Conservation (phyloP, 2,329 filamentous ascomycete species). For the Fusarium xylarioides region DNA sequence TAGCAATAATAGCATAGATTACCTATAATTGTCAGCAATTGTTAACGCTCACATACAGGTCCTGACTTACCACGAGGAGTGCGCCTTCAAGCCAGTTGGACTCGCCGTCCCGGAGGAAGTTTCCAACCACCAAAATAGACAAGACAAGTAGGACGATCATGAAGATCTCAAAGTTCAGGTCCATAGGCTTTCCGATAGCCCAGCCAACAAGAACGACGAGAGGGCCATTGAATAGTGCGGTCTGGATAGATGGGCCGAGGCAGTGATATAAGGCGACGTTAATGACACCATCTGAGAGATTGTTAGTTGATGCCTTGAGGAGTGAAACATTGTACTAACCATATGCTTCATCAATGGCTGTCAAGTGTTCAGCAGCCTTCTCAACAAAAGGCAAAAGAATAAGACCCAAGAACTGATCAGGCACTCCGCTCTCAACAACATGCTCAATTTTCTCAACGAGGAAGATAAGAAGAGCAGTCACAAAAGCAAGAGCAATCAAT, state of each 20-base stretch:
- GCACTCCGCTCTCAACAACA: constrained; percentile 49
- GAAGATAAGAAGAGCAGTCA: constrained; percentile 72
- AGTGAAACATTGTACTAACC: constrained; percentile 25
- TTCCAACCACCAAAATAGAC: constrained; percentile 77
- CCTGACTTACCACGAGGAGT: constrained; percentile 66
- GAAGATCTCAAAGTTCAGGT: constrained; percentile 79
- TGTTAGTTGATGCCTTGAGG: rapidly evolving
- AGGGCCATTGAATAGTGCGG: constrained; percentile 77
- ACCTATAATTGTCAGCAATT: constrained; percentile 33
- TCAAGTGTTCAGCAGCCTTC: constrained; percentile 76
- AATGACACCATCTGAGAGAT: constrained; percentile 60
- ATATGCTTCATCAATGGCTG: constrained; percentile 76
- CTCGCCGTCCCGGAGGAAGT: constrained; percentile 78
- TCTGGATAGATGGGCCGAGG: constrained; percentile 78
- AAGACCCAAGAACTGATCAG: constrained; percentile 56
- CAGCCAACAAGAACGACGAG: constrained; percentile 77
- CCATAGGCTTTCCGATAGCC: constrained; percentile 71
- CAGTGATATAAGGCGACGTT: constrained; percentile 78
- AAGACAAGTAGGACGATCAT: constrained; percentile 78
- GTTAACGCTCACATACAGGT: rapidly evolving
- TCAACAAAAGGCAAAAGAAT: constrained; percentile 75
- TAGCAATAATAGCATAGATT: constrained; percentile 56
- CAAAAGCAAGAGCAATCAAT: constrained; percentile 63
- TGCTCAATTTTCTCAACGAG: constrained; percentile 72
- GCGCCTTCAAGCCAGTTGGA: constrained; percentile 80